These are phyloP conservation scores for Juncus effusus DNA, from an alignment of 176 grass and related monocot species.

Conservation along the genomic window DNA sequence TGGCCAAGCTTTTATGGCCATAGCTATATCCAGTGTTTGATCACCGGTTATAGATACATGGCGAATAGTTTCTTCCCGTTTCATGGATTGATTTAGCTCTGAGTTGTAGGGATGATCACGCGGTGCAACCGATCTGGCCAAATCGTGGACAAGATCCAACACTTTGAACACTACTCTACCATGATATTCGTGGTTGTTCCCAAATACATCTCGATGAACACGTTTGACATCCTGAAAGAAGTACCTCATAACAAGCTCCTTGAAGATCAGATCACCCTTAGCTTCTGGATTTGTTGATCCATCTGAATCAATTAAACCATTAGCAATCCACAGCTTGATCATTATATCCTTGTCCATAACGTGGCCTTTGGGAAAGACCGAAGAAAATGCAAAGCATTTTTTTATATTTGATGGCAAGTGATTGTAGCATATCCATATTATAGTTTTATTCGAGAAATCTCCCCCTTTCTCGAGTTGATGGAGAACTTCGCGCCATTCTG, in stretches of 20 bases:
- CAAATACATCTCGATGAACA: not conserved
- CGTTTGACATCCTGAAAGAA: slow-evolving; percentile 16
- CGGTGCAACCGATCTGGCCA: too few species aligned
- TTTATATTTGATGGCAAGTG: slow-evolving; percentile 22
- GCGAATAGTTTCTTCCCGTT: not conserved
- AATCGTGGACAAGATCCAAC: not conserved
- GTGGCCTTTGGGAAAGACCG: slow-evolving; percentile 2
- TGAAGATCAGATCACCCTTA: not conserved
- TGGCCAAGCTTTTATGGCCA: not conserved
- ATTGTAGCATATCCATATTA: not conserved
- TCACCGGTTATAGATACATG: not conserved
- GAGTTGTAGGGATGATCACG: not conserved
- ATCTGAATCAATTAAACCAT: slow-evolving; percentile 2
- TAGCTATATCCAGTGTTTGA: not conserved
- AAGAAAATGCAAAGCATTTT: slow-evolving; percentile 6
- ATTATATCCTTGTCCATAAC: slow-evolving; percentile 6
- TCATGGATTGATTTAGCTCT: not conserved
- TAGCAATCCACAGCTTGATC: slow-evolving; percentile 1
- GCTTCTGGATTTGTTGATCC: not conserved
- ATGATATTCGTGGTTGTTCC: not conserved
- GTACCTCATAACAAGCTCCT: slow-evolving; percentile 6
- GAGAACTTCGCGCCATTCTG: slow-evolving; percentile 13
- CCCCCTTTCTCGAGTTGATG: not conserved
- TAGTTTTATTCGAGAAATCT: not conserved
- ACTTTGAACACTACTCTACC: slow-evolving; percentile 6